phyloP scores from a whole-genome alignment of 805 yeast species.

The Groenewaldozyma tartarivorans region DNA sequence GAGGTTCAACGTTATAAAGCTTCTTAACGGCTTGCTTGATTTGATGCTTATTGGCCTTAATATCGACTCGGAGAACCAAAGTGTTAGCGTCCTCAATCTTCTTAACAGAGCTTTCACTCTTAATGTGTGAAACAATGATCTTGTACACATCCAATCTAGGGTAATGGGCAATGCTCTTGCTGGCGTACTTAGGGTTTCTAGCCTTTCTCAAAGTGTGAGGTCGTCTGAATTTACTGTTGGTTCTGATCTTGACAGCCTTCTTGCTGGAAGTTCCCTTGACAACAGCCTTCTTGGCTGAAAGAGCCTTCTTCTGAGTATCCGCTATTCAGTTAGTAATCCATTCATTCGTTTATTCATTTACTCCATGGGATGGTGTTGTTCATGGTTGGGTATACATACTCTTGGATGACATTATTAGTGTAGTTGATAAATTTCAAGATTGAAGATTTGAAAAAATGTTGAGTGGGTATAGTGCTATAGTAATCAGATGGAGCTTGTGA shows the following conservation, averaged over 20 bases:
- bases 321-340: background rate
- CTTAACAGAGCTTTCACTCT: constrained; percentile 98
- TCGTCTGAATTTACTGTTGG: constrained; percentile 88
- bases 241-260: constrained; percentile 89
- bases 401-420: no score
- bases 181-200: constrained; percentile 90
- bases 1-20: constrained; percentile 92
- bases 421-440: no score
- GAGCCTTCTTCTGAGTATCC: constrained; percentile 53
- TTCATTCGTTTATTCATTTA: no score
- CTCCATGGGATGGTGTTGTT: no score
- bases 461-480: background rate
- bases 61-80: constrained; percentile 94
- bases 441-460: background rate
- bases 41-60: constrained; percentile 97
- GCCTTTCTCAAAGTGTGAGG: constrained; percentile 95
- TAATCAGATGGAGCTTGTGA: no score
- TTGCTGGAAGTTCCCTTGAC: constrained; percentile 91
- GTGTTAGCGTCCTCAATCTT: constrained; percentile 99
- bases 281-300: constrained; percentile 97
- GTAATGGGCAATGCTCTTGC: constrained; percentile 95
- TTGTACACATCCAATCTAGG: constrained; percentile 95
- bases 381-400: no score
- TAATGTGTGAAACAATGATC: constrained; percentile 88
- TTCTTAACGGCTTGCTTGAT: constrained; percentile 97